Base-by-base conservation (phyloP, 805 yeast genomes). In the Myxozyma neglecta region DNA sequence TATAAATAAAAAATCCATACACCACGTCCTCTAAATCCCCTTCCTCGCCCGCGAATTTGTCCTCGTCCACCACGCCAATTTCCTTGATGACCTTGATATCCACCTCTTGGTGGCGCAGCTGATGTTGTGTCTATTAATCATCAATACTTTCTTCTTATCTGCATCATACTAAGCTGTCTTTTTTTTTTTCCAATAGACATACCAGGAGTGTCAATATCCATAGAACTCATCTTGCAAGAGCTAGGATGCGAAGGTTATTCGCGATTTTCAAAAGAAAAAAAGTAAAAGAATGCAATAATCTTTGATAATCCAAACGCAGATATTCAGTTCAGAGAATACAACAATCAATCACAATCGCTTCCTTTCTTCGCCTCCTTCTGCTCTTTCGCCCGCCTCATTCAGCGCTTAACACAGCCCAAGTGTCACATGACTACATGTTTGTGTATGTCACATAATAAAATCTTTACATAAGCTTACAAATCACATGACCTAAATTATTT, bases 141-240 rank as follows among this genome's bases (percentile, higher is more conserved):
- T 24, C 29, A 24, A 24, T 24, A 24, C 5, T 24, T 5, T 24
- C 29, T 24, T 24, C 29, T 24, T 24, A 2, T 5, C 2, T 24
- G 29, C 29, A 24, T 24, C 2, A 24, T 24, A 24, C 5, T 24
- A 5, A 9, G 24, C 46, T 14, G n/a, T 14, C 13, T 16, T 8
- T 20, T 42, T 16, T n/a, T 16, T 42, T 3, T 13, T 3, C 3
- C 16, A n/a, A 11, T 9, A 3, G 13, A 44, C 60, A 13, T 56
- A 60, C 64, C 54, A 10, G 55, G 53, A 3, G 32, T 36, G 40
- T 60, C 64, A 32, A 60, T 40, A 35, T 60, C 64, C 64, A 60
- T 60, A 10, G 64, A 56, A 36, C 57, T 60, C 64, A 60, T 60
- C 3, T 35, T 20, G 13, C 42, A 39, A n/a, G 16, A 39, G 13